Base-by-base conservation (phyloP, 495 filamentous ascomycete genomes). In the Neurospora sp. region DNA sequence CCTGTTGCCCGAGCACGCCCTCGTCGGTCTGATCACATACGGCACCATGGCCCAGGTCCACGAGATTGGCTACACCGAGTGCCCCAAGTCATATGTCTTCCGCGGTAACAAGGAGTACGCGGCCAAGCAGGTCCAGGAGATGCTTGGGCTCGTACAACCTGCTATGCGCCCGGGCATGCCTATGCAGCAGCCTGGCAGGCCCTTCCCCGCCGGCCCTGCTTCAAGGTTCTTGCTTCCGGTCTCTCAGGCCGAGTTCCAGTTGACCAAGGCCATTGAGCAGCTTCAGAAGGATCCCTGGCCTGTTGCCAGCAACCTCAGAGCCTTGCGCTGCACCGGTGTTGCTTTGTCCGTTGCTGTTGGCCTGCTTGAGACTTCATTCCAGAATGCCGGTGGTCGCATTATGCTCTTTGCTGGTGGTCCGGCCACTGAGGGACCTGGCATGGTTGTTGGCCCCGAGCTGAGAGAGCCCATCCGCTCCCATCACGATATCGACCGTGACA, bases 1-100 rank as follows among this genome's bases (percentile, higher is more conserved):
- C 78, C 86, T 99, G 69, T 86, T 99, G 68, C 96, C 96, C 39
- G 92, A 94, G 69, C 91, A 97, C 85, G 94, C 96, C 31, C 86
- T 99, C 71, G 96, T 99, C 73, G 96, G 96, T 39, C 83, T 99
- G 75, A 92, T 99, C 77, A 98, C 96, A 42, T 99, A 88, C 79
- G 96, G 96, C 61, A 98, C 96, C 65, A 99, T 98, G 95, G 94
- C 94, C 46, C 94, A 98, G 89, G 93, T 99, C 35, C 96, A 99
- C 78, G 96, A 99, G 84, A 91, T 99, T 77, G 96, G 96, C 71
- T 99, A 99, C 80, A 94, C 91, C 41, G 96, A 98, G 80, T 98
- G 96, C 78, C 93, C 96, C 73, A 99, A 99, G 83, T 97, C 96
- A n/a, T 99, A 98, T 78, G 96, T 99, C 22, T 99, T 99, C 86